Percentiles rank a stretch among this genome's conserved stretches.
Conservation (phyloP, 352 stramenopile species). For the Nothophytophthora sp. region DNA sequence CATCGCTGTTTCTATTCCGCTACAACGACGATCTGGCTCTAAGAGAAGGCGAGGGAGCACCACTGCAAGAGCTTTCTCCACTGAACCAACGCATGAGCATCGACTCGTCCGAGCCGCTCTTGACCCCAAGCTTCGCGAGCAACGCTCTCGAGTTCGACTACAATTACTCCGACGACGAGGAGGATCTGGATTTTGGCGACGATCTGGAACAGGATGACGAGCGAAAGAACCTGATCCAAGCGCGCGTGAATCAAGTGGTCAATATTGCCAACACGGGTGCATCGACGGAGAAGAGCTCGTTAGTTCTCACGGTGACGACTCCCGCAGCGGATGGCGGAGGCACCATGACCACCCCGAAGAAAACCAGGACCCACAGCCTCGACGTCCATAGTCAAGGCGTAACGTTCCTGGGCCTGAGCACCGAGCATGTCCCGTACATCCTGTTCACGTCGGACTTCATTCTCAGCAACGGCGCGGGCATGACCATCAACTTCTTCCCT, state of each 20-base stretch:
- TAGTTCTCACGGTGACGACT: neutral
- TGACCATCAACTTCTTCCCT: constrained; percentile 88
- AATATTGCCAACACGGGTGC: neutral
- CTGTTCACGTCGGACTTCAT: constrained; percentile 81
- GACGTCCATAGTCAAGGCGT: constrained; percentile 32
- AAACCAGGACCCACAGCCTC: neutral
- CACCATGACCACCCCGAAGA: neutral
- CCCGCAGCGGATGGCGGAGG: neutral
- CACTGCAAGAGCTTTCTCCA: no score
- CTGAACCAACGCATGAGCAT: no score
- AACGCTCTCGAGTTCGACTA: constrained; percentile 61
- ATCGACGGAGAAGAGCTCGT: neutral
- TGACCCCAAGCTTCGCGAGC: constrained; percentile 50
- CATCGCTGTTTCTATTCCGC: constrained; percentile 43
- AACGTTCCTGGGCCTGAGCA: constrained; percentile 64
- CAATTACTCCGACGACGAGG: constrained; percentile 64
- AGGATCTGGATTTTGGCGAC: constrained; percentile 30
- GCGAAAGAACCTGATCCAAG: constrained; percentile 2
- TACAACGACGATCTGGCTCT: constrained; percentile 60
- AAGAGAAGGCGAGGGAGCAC: constrained; percentile 18
- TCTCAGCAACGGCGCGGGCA: constrained; percentile 83
- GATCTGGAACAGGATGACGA: constrained; percentile 25
- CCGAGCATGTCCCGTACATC: constrained; percentile 69
- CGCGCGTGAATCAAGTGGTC: neutral
- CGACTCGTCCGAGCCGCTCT: constrained; percentile 13